phyloP scores from a whole-genome alignment of 164 flowering plant species.

The Sedum album region DNA sequence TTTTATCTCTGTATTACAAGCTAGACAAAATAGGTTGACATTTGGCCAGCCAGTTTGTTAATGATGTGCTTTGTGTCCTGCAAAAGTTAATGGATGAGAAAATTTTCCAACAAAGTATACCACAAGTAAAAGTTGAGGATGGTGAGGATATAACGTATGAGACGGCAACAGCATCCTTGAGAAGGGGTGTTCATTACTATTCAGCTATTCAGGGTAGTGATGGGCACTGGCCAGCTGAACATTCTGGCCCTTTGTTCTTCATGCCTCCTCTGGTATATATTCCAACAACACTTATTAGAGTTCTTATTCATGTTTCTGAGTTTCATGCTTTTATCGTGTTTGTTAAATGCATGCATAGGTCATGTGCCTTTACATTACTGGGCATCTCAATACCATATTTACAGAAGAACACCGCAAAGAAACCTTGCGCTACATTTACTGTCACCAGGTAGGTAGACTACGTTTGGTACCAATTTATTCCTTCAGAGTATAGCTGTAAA shows the following conservation, averaged over 20 bases:
- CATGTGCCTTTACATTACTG: too few relatives aligned
- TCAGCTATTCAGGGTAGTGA: constrained; percentile 42
- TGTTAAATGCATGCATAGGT: not conserved
- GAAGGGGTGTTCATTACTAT: constrained; percentile 32
- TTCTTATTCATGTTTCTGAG: not conserved
- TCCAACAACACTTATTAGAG: too few relatives aligned
- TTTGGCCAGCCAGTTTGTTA: not conserved
- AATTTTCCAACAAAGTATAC: not conserved
- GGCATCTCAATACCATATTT: not conserved
- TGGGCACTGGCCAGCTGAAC: constrained; percentile 63
- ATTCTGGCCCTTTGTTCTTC: constrained; percentile 45
- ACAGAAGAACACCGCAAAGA: not conserved
- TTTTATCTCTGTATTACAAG: too few relatives aligned
- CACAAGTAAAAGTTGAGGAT: too few relatives aligned
- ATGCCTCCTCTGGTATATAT: constrained; percentile 39
- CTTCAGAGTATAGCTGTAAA: too few relatives aligned
- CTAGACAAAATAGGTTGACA: too few relatives aligned
- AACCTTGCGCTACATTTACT: too few relatives aligned
- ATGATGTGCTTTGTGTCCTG: not conserved
- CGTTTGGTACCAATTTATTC: too few relatives aligned
- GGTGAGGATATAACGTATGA: constrained; percentile 22
- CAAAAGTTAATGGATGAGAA: not conserved
- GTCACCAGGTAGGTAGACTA: too few relatives aligned
- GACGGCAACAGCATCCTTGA: constrained; percentile 27
- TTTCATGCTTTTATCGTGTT: not conserved